Conservation (phyloP, 1,284 basidiomycete genomes). For the Fistulina hepatica region DNA sequence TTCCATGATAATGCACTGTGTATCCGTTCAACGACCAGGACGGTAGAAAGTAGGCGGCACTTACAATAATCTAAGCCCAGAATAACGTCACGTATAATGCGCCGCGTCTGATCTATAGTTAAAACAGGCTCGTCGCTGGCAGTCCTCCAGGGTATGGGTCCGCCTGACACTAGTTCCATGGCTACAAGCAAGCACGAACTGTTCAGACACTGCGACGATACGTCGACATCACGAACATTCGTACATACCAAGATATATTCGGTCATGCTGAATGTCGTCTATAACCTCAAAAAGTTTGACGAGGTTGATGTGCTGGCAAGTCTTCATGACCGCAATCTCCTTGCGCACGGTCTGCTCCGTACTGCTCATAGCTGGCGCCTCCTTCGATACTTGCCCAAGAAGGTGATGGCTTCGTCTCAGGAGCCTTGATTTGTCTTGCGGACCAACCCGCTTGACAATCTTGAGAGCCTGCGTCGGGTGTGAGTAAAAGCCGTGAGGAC, state of each 20-base stretch:
- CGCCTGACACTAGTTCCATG: slow-evolving; percentile 79
- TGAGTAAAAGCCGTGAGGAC: slow-evolving; percentile 2
- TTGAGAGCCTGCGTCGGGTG: slow-evolving; percentile 25
- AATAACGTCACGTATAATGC: slow-evolving; percentile 72
- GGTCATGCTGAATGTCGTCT: slow-evolving; percentile 71
- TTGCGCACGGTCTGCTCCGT: slow-evolving; percentile 34
- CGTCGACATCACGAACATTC: neutral
- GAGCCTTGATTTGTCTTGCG: slow-evolving; percentile 29
- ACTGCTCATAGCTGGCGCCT: slow-evolving; percentile 21
- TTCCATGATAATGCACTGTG: slow-evolving; percentile 77
- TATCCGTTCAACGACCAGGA: neutral
- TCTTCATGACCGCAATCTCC: slow-evolving; percentile 87
- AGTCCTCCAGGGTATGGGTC: slow-evolving; percentile 72
- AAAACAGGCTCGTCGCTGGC: slow-evolving; percentile 48
- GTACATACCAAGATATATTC: slow-evolving; percentile 72
- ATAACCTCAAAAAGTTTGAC: slow-evolving; percentile 80
- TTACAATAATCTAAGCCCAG: slow-evolving; percentile 75
- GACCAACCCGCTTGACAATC: slow-evolving; percentile 24
- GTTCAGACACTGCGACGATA: neutral
- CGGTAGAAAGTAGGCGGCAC: slow-evolving; percentile 15
- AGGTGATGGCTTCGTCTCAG: slow-evolving; percentile 27
- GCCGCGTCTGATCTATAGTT: slow-evolving; percentile 60
- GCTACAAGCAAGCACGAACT: slow-evolving; percentile 32
- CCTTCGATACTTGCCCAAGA: slow-evolving; percentile 11
- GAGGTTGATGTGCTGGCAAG: slow-evolving; percentile 69